Evolutionary conservation across 1,284 basidiomycete genomes (phyloP), one percentile per base, ranked within the genome.

Genomic region (Trametes sp.): DNA sequence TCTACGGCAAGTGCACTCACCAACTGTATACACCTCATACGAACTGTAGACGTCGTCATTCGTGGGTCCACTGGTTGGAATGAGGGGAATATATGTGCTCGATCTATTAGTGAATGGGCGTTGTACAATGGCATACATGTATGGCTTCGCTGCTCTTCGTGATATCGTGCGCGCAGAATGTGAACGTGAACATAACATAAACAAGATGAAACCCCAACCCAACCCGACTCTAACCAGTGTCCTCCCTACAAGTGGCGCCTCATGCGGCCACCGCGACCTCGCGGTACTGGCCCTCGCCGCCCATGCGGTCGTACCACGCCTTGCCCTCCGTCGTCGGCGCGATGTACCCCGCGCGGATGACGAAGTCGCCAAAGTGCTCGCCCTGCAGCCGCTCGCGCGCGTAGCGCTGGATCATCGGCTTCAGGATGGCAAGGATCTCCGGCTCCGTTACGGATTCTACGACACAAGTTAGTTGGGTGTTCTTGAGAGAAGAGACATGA

Each of bases 281-380:
- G 21, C 78, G 75, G 58, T 83, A 73, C 64, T 77, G 73, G 9
- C 88, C 90, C 72, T 92, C 89, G 0, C 92, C 92, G 29, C 91
- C 92, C 80, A 88, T 85, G 26, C 84, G 80, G 54, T 93, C 92
- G 75, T 95, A 96, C 91, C 93, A 96, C 53, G 86, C 82, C 70
- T 84, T 91, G 11, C 94, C 94, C 36, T 87, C 84, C 4, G 86
- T 89, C 1, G 92, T 94, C 2, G 90, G 84, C 44, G 91, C 84
- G 68, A 96, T 94, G 70, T 95, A 94, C 26, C 94, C 93, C 10
- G 87, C 88, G 38, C 95, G 83, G 67, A 99, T 93, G 46, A 96
- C 95, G 77, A 92, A 99, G 78, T 99, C 98, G 49, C 97, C 98
- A 72, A 99, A 99, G 64, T 82, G 88, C 78, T 99, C 97, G 55